Base-by-base conservation (phyloP, 148 eudicot genomes). In the Vaccinium darrowii region DNA sequence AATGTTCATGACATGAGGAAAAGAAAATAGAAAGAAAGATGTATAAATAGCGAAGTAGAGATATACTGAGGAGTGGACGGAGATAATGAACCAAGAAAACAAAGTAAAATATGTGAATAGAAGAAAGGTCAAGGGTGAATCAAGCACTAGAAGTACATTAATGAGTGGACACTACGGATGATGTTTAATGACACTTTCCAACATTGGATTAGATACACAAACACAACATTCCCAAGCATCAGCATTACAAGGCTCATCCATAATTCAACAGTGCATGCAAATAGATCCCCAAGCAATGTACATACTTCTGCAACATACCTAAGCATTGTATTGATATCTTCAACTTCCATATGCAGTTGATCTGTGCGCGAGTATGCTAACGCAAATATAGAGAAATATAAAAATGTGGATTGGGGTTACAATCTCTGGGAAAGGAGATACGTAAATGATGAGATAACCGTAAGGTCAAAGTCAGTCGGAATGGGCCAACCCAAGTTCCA, bases 261-360 rank as follows among this genome's bases (percentile, higher is more conserved):
- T 51, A 76, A 47, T 7, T 21, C 30, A 21, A 19, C 23, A n/a
- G 52, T 51, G 43, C 8, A 16, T 11, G 43, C 53, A 36, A 4
- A 81, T 12, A 67, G 73, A 43, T 30, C 12, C 7, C 67, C 84
- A 82, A 49, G 76, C 25, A 67, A 15, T 36, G 52, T 23, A 25
- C 18, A 50, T 50, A 52, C 14, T 65, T 63, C 39, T 43, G 79
- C 79, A 76, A 30, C 56, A 76, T 88, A 19, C n/a, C 27, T 16
- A 19, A 33, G 43, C 39, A 1, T 43, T 50, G 16, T 75, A 9
- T 67, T 67, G 12, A 8, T 8, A 9, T 30, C n/a, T 75, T 16
- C 7, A 75, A 8, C 7, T 72, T 21, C 33, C 12, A 33, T 36
- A 73, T 73, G 47, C 50, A 33, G 13, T 5, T 36, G 19, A 36